Conservation (phyloP, 75 land plant genomes). For the Chamaecyparis obtusa region DNA sequence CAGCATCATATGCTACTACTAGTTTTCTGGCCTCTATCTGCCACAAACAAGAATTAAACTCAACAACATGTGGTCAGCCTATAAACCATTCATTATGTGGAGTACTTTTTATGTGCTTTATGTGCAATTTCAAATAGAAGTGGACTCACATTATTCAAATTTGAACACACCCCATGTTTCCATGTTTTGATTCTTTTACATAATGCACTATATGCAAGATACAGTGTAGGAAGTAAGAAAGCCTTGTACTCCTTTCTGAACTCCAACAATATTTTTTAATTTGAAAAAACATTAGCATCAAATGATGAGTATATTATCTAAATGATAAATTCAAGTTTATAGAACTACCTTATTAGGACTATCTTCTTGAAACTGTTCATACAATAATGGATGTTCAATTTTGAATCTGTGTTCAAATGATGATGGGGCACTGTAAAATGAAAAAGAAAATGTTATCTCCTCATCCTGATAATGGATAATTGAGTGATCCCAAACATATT, state of each 20-base stretch:
- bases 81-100: not conserved
- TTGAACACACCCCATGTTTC: not conserved
- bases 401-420: constrained; percentile 64
- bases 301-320: not conserved
- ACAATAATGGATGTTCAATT: constrained; percentile 54
- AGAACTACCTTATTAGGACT: constrained; percentile 44
- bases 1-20: not conserved
- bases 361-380: constrained; percentile 64
- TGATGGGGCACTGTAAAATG: constrained; percentile 65
- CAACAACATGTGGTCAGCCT: not conserved
- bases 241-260: not conserved
- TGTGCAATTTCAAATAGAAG: not conserved
- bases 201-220: not conserved
- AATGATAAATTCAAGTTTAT: not conserved
- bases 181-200: not conserved
- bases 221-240: not conserved
- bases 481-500: too few species aligned
- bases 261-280: not conserved
- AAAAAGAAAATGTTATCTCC: not conserved
- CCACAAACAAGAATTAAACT: not conserved
- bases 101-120: not conserved
- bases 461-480: too few species aligned
- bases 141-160: not conserved
- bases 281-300: not conserved
- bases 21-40: not conserved